A percentile compares a stretch with the other conserved stretches of the same genome.
Conservation (phyloP, 2,329 filamentous ascomycete species). For the Orbilia ellipsospora region DNA sequence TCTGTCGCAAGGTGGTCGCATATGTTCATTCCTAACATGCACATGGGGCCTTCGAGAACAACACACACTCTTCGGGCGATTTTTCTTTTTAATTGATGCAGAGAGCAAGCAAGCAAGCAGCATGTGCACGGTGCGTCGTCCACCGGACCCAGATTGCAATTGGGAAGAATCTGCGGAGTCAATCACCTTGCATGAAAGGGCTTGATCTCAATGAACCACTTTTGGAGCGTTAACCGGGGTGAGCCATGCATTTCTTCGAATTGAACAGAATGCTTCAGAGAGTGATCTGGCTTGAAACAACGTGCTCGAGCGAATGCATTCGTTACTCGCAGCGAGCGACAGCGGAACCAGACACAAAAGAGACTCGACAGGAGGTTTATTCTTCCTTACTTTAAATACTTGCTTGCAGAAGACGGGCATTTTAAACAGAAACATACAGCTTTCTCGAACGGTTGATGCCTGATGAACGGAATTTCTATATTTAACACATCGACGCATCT, state of each 20-base stretch:
- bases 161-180: conserved; percentile 46
- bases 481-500: conserved; percentile 29
- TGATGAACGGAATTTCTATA: neutral
- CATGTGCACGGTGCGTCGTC: conserved; percentile 48
- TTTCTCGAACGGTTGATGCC: neutral
- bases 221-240: conserved; percentile 31
- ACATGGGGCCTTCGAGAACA: conserved; percentile 51
- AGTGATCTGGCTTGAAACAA: conserved; percentile 35
- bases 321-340: too few species aligned
- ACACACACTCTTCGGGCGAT: conserved; percentile 38
- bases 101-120: neutral
- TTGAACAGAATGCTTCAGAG: conserved; percentile 22
- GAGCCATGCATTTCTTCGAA: conserved; percentile 19
- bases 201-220: conserved; percentile 15
- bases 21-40: neutral
- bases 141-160: conserved; percentile 34
- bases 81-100: conserved; percentile 20
- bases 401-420: too few species aligned
- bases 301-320: conserved; percentile 13
- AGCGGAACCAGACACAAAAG: too few species aligned
- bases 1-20: too few species aligned
- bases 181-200: conserved; percentile 54
- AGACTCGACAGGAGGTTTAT: too few species aligned
- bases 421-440: too few species aligned
- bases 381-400: too few species aligned